Evolutionary conservation across 2,329 filamentous ascomycete genomes (phyloP).

Genomic region (Microdochium paspali): DNA sequence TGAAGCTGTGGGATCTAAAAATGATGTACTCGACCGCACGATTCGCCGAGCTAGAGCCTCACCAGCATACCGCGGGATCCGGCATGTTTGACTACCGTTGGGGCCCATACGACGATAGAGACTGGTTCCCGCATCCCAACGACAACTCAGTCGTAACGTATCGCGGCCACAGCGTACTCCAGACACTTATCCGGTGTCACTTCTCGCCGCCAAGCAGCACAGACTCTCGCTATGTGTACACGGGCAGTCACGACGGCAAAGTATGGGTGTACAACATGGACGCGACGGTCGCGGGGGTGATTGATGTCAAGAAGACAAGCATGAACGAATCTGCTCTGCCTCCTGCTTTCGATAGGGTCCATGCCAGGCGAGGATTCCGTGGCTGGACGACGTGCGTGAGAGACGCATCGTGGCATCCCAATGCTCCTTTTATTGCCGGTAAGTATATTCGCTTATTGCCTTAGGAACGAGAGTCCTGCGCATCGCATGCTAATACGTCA

Average conservation of each 20-base stretch:
- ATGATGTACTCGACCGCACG: conserved; percentile 72
- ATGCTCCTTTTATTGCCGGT: conserved; percentile 67
- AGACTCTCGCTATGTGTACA: conserved; percentile 87
- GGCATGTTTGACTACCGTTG: conserved; percentile 69
- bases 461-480: not conserved
- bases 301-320: conserved; percentile 70
- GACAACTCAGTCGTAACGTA: conserved; percentile 94
- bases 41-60: conserved; percentile 46
- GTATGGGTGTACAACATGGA: conserved; percentile 93
- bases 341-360: conserved; percentile 39
- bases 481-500: conserved; percentile 3
- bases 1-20: conserved; percentile 93
- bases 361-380: conserved; percentile 44
- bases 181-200: conserved; percentile 88
- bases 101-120: conserved; percentile 52
- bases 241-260: conserved; percentile 79
- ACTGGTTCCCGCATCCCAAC: conserved; percentile 65
- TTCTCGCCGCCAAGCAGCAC: conserved; percentile 83
- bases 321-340: conserved; percentile 49
- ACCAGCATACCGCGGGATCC: conserved; percentile 34
- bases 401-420: conserved; percentile 87
- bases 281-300: conserved; percentile 66
- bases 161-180: conserved; percentile 78
- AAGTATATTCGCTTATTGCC: conserved; percentile 17
- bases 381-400: conserved; percentile 72